phyloP scores from a whole-genome alignment of 177 flowering plant species.

The Vitis hybrid region DNA sequence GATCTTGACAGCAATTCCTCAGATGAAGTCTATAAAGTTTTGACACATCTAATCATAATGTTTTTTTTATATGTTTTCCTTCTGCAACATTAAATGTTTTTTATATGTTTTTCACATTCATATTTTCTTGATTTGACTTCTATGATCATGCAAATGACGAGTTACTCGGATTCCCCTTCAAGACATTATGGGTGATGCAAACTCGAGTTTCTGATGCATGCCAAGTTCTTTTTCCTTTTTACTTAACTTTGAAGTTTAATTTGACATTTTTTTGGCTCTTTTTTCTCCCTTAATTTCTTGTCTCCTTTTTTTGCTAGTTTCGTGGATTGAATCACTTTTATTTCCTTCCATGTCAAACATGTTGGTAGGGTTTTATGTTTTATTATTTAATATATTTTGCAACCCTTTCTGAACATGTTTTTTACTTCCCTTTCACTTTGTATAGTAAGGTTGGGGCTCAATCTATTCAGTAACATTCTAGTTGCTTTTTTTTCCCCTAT shows the following conservation, averaged over 20 bases:
- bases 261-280: neutral
- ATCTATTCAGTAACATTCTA: neutral
- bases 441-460: neutral
- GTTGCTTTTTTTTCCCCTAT: neutral
- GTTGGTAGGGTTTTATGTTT: no score
- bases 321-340: neutral
- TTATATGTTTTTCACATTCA: neutral
- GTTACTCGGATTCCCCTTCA: constrained; percentile 83
- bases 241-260: no score
- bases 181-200: constrained; percentile 62
- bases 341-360: no score
- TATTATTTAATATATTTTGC: no score
- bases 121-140: no score
- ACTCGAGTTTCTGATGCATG: constrained; percentile 66
- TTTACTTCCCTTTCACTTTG: neutral
- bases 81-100: neutral
- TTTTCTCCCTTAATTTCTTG: neutral
- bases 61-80: neutral
- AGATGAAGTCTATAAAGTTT: no score
- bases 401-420: no score
- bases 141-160: constrained; percentile 43
- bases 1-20: no score
- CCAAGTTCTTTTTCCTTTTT: neutral
- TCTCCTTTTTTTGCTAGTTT: constrained; percentile 4
- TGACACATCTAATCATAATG: no score